Base-by-base conservation (phyloP, 257 asterid genomes). In the Fraxinus excelsior region DNA sequence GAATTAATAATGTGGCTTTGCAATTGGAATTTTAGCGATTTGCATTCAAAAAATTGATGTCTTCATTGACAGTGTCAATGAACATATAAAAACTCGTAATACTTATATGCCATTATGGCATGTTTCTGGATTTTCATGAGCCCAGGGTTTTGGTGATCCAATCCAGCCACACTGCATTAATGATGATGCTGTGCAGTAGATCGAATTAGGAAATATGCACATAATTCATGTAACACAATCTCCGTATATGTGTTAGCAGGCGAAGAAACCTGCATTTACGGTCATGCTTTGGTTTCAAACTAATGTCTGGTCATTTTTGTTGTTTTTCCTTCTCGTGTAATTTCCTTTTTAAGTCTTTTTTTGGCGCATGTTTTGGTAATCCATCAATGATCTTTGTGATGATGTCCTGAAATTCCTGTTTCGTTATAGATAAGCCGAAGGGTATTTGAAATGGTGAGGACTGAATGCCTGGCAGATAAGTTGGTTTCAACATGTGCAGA, bases 401-500 rank as follows among this genome's bases (percentile, higher is more conserved):
- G 37, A 32, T 77, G 10, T 77, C 53, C 79, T 83, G 67, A 11
- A 66, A 71, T 67, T 26, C 37, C 14, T 42, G 51, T 42, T 42
- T 42, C 37, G 64, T 51, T 77, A 71, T 92, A 96, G 99, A 91
- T 96, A 67, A 88, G 98, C 84, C 91, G 86, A 83, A 89, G 96
- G 83, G 98, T 87, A 37, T 91, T 96, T 73, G 96, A 87, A 78
- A 85, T 78, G 85, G 88, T 96, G 88, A 89, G 93, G 80, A 79
- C 46, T 46, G 92, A 88, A 75, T 71, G 66, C 74, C 78, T 73
- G 51, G 86, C 76, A 58, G 90, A 87, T 76, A 87, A 86, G 84
- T 78, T 76, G 78, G 86, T 80, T 80, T 78, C 96, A 56, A 87
- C 68, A 49, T 82, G 76, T 73, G 38, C 34, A 31, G 87, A 85